Evolutionary conservation across 179 eudicot species (phyloP).

Genomic region (Sideroxylon spinosum): DNA sequence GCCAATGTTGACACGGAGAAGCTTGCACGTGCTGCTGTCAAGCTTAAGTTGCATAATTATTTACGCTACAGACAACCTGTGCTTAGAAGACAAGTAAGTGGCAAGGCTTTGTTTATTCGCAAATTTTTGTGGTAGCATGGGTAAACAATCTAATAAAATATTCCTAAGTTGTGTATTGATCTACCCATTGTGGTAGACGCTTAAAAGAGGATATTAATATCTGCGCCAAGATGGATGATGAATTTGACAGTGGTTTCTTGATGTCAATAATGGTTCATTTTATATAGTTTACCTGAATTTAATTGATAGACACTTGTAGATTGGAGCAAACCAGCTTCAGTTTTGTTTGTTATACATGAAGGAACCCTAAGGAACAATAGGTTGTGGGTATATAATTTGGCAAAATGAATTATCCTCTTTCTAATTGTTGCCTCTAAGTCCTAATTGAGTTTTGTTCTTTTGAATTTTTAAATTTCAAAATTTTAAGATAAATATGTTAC

Average conservation of each 20-base stretch:
- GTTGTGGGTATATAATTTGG: neutral
- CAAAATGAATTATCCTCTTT: neutral
- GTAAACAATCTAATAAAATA: neutral
- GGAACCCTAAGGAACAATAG: neutral
- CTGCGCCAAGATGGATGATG: neutral
- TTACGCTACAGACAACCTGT: constrained; percentile 35
- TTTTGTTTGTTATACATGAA: neutral
- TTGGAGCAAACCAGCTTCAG: constrained; percentile 5
- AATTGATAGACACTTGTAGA: neutral
- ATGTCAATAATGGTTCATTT: neutral
- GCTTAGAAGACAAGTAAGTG: constrained; percentile 37
- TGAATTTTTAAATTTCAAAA: neutral
- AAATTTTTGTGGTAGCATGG: neutral
- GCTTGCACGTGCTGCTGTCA: constrained; percentile 53
- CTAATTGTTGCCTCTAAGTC: neutral
- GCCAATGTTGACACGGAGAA: constrained; percentile 63
- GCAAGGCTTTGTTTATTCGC: neutral
- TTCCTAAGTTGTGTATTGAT: neutral
- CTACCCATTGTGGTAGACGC: neutral
- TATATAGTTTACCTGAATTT: neutral
- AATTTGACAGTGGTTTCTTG: neutral
- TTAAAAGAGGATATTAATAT: neutral
- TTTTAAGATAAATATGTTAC: neutral
- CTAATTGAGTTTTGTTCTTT: neutral
- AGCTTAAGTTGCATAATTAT: constrained; percentile 36